A percentile compares a stretch with the other conserved stretches of the same genome.
phyloP scores from a whole-genome alignment of 352 stramenopile genomes.

The Proteromonas lacertae region DNA sequence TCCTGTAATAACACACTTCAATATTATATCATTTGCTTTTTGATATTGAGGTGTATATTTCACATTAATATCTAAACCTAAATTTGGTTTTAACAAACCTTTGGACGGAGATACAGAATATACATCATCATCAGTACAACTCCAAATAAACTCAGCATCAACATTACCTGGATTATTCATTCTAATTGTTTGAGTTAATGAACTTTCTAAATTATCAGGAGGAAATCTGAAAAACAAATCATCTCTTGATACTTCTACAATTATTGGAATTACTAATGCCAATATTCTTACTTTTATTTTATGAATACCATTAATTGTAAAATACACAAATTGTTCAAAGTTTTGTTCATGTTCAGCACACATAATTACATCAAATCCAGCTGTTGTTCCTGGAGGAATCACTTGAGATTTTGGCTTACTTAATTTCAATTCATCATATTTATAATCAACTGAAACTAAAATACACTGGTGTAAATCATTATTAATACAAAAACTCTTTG shows the following conservation, averaged over 20 bases:
- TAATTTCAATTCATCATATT: slow-evolving; percentile 19
- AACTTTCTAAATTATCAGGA: slow-evolving; percentile 10
- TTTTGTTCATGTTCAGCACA: slow-evolving; percentile 5
- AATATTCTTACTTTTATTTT: slow-evolving; percentile 32
- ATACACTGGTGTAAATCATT: slow-evolving; percentile 44
- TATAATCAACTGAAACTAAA: slow-evolving; percentile 13
- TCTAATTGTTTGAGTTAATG: slow-evolving; percentile 20
- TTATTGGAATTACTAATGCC: slow-evolving; percentile 46
- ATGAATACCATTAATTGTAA: slow-evolving; percentile 38
- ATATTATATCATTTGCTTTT: too few species aligned
- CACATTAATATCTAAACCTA: too few species aligned
- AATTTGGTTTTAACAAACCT: too few species aligned
- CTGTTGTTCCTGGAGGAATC: slow-evolving; percentile 22
- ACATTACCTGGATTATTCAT: slow-evolving; percentile 57
- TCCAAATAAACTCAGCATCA: slow-evolving; percentile 35
- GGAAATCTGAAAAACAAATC: slow-evolving; percentile 33
- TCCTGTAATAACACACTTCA: too few species aligned
- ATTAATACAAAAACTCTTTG: slow-evolving; percentile 34
- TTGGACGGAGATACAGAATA: too few species aligned
- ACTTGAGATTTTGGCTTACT: slow-evolving; percentile 31
- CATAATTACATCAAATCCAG: slow-evolving; percentile 55
- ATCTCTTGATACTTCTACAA: slow-evolving; percentile 21
- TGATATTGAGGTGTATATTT: too few species aligned
- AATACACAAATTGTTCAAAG: slow-evolving; percentile 21
- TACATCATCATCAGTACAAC: slow-evolving; percentile 11